Evolutionary conservation across 176 grass and related monocot genomes (phyloP).

Genomic region (Aegilops sharonensis): DNA sequence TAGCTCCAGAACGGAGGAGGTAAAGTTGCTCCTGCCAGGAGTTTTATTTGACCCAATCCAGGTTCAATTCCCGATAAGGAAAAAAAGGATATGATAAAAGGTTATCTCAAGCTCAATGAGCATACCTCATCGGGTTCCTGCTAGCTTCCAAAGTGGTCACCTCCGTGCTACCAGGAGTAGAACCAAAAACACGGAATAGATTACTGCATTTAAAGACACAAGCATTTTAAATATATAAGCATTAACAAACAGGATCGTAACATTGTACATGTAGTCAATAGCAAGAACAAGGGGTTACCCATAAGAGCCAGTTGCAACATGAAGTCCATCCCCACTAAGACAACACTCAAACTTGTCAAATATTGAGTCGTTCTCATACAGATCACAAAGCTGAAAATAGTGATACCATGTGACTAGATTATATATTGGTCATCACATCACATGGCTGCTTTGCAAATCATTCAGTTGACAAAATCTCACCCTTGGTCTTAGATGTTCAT

Average conservation of each 20-base stretch:
- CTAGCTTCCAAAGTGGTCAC: conserved; percentile 84
- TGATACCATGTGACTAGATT: conserved; percentile 25
- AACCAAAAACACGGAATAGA: conserved; percentile 82
- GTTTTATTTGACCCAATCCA: not conserved
- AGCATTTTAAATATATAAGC: conserved; percentile 6
- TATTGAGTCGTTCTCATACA: conserved; percentile 95
- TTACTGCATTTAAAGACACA: conserved; percentile 58
- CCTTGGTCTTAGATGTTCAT: conserved; percentile 88
- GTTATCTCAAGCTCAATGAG: conserved; percentile 17
- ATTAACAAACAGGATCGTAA: conserved; percentile 25
- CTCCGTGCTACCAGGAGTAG: conserved; percentile 66
- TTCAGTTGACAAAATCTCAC: conserved; percentile 42
- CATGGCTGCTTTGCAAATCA: conserved; percentile 20
- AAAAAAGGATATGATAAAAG: not conserved
- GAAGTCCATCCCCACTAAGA: conserved; percentile 79
- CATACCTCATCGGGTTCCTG: conserved; percentile 89
- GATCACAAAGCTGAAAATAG: conserved; percentile 81
- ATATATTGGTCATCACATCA: conserved; percentile 2
- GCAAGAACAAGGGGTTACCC: conserved; percentile 52
- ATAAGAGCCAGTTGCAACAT: conserved; percentile 92
- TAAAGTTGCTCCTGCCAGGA: not conserved
- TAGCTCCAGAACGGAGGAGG: conserved; percentile 7
- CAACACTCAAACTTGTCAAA: conserved; percentile 98
- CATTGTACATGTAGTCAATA: not conserved
- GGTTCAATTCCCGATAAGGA: not conserved